These are phyloP conservation scores for Geranium incanum DNA, from an alignment of 441 rosid genomes.

Conservation along the genomic window DNA sequence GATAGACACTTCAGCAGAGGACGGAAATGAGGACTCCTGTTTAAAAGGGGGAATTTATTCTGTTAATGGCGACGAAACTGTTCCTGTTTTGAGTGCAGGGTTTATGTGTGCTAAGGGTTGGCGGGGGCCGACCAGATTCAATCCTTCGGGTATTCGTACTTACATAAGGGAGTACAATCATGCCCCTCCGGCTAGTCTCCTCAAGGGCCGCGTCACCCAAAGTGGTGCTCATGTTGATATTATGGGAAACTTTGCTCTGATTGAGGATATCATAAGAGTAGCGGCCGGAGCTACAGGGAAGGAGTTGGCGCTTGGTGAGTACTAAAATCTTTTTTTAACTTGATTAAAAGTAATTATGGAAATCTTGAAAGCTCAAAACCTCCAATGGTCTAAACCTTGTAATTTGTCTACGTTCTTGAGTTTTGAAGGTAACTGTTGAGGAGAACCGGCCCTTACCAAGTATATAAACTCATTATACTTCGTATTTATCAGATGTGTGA, in stretches of 20 bases:
- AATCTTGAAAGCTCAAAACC: too few species aligned
- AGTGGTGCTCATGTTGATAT: constrained; percentile 92
- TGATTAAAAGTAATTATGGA: too few species aligned
- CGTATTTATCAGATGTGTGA: too few species aligned
- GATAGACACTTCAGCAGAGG: constrained; percentile 60
- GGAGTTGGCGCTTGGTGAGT: constrained; percentile 34
- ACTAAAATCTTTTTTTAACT: not conserved
- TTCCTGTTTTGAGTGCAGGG: constrained; percentile 82
- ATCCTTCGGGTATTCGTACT: constrained; percentile 75
- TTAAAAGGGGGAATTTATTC: constrained; percentile 73
- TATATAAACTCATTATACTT: too few species aligned
- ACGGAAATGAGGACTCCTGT: constrained; percentile 44
- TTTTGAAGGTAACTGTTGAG: not conserved
- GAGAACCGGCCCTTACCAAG: too few species aligned
- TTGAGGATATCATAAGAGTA: constrained; percentile 79
- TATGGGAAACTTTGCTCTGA: constrained; percentile 92
- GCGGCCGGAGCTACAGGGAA: constrained; percentile 84
- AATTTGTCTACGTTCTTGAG: not conserved
- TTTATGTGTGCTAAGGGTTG: constrained; percentile 97
- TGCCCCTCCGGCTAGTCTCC: constrained; percentile 72
- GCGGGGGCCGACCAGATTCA: constrained; percentile 90
- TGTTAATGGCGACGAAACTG: constrained; percentile 93
- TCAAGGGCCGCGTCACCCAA: constrained; percentile 87
- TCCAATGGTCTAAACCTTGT: too few species aligned
- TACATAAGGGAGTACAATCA: constrained; percentile 70